phyloP scores from a whole-genome alignment of 495 filamentous ascomycete genomes.

The Podospora bellae-mahoneyi region DNA sequence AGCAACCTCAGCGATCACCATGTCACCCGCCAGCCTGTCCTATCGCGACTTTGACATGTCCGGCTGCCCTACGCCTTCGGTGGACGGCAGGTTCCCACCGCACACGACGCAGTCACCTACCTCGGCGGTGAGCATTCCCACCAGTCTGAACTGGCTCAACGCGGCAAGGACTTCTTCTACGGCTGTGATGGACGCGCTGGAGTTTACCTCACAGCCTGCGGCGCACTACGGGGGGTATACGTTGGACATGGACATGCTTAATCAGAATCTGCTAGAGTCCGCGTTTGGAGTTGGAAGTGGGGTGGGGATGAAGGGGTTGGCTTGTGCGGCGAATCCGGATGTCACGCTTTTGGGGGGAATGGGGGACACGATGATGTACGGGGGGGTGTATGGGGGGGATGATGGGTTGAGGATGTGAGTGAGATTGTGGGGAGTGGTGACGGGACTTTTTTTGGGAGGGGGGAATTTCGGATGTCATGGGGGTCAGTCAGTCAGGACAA shows the following conservation, averaged over 20 bases:
- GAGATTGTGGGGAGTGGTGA: not conserved
- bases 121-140: constrained; percentile 3
- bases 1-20: constrained; percentile 31
- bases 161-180: not conserved
- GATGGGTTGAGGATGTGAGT: not conserved
- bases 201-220: constrained; percentile 20
- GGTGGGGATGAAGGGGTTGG: constrained; percentile 34
- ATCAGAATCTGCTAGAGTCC: constrained; percentile 43
- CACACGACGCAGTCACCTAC: constrained; percentile 28
- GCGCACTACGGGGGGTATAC: constrained; percentile 26
- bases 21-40: constrained; percentile 47
- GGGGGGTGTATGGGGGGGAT: not conserved
- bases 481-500: not conserved
- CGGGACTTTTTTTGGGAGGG: no score
- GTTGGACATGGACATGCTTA: constrained; percentile 45
- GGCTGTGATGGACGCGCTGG: constrained; percentile 10
- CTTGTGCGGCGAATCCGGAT: constrained; percentile 39
- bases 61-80: constrained; percentile 14
- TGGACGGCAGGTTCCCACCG: constrained; percentile 26
- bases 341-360: constrained; percentile 45
- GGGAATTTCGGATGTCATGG: not conserved
- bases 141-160: not conserved
- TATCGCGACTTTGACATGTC: constrained; percentile 42
- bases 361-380: constrained; percentile 47
- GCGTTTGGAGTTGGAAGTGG: constrained; percentile 48